Base-by-base conservation (phyloP, 2,329 filamentous ascomycete genomes). In the Penicillium sp. region DNA sequence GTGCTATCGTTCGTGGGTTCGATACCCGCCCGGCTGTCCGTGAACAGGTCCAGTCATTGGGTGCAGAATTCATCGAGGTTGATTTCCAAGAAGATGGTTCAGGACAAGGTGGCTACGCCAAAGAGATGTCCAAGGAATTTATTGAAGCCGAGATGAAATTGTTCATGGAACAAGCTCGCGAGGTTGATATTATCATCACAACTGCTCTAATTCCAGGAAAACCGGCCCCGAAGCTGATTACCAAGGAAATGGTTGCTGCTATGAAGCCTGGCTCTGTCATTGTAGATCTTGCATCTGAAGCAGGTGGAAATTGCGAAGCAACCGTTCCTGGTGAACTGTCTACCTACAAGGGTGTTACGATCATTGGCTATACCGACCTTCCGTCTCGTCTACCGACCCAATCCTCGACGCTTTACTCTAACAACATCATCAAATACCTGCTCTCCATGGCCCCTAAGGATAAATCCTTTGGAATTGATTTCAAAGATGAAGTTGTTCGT, bases 101-200 rank as follows among this genome's bases (percentile, higher is more conserved):
- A 13, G 92, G 91, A 2, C 87, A 89, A 9, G 92, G 92, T 27
- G 92, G 92, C 16, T 96, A 96, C 69, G 91, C 91, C 53, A 96
- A 96, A 70, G 91, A 93, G 70, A 96, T 96, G 92, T 95, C 91
- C 54, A 92, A 93, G 69, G 92, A 93, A 64, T 96, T 96, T 69
- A 92, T 95, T 72, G 91, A 92, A 59, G 92, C 92, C 6, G 91
- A 96, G 73, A 96, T 96, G 91, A 93, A 91, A 73, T 82, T 96
- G 0, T 96, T 96, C 76, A 87, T 90, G 71, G 89, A 95, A 65
- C 92, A 96, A 73, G 90, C 89, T 60, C 84, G 85, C 58, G 92
- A 96, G 39, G 91, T 96, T 51, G 92, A 96, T 74, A 96, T 96
- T 62, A 90, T 96, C 60, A 90, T 96, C 70, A 96, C 92, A 1